A percentile compares a stretch with the other conserved stretches of the same genome.
Evolutionary conservation across 1,139 yeast genomes (phyloP).

Genomic region (Pichia sp.): DNA sequence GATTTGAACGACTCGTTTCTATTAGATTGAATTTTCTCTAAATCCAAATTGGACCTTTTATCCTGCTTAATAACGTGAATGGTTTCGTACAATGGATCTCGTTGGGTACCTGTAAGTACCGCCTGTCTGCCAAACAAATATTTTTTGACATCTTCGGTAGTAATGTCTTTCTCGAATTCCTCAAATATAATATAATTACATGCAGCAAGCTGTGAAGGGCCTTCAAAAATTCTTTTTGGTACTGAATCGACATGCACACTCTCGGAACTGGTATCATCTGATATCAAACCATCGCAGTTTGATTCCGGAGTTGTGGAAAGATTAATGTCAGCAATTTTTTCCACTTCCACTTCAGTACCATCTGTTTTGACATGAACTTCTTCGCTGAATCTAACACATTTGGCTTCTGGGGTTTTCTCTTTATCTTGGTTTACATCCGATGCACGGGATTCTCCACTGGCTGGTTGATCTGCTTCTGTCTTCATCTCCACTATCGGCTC

Average conservation of each 20-base stretch:
- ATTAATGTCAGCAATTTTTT: background rate
- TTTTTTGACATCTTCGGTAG: conserved; percentile 32
- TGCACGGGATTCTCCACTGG: too few species aligned
- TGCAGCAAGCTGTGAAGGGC: conserved; percentile 55
- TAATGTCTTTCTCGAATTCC: conserved; percentile 32
- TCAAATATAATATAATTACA: conserved; percentile 41
- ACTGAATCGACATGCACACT: too few species aligned
- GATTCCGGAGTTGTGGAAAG: too few species aligned
- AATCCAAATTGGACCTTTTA: conserved; percentile 25
- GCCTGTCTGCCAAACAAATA: conserved; percentile 57
- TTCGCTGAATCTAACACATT: conserved; percentile 1
- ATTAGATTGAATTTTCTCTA: conserved; percentile 22
- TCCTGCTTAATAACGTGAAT: conserved; percentile 40
- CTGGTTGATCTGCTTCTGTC: too few species aligned
- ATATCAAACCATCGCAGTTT: too few species aligned
- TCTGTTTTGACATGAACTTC: background rate
- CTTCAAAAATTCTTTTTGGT: conserved; percentile 35
- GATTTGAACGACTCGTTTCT: conserved; percentile 37
- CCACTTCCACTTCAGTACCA: background rate
- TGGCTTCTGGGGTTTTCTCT: background rate
- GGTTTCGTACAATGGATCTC: conserved; percentile 49
- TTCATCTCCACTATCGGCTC: too few species aligned
- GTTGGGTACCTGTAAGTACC: conserved; percentile 39
- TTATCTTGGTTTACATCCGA: background rate
- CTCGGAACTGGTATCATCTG: too few species aligned